A percentile compares a stretch with the other conserved stretches of the same genome.
Evolutionary conservation across 306 rosid species (phyloP).

Genomic region (Cercis canadensis): DNA sequence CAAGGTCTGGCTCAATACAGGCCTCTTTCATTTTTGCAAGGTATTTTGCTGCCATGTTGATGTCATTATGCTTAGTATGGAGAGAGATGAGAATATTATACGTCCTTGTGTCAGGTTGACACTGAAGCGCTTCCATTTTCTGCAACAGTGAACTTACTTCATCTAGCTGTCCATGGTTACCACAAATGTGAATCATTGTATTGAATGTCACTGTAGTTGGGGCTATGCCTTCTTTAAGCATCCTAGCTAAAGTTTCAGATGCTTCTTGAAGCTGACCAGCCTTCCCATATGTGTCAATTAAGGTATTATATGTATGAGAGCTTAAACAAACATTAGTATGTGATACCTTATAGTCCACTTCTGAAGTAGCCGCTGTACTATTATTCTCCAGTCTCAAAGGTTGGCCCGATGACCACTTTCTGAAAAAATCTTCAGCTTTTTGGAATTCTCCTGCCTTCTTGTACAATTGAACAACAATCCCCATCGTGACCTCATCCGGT

Average conservation of each 20-base stretch:
- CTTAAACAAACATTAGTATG: constrained; percentile 50
- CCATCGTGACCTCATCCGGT: constrained; percentile 97
- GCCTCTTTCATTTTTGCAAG: constrained; percentile 67
- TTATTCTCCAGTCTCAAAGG: constrained; percentile 32
- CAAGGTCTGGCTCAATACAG: constrained; percentile 60
- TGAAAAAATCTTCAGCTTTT: constrained; percentile 82
- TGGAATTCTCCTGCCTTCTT: constrained; percentile 82
- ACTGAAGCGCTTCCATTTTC: constrained; percentile 74
- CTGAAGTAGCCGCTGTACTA: constrained; percentile 19
- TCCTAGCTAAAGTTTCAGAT: constrained; percentile 62
- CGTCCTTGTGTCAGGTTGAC: constrained; percentile 71
- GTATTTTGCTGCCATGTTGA: constrained; percentile 60
- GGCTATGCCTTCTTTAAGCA: constrained; percentile 80
- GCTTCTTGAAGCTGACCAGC: constrained; percentile 72
- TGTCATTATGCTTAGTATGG: constrained; percentile 56
- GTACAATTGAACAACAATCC: constrained; percentile 83
- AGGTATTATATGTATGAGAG: constrained; percentile 63
- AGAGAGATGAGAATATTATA: constrained; percentile 77
- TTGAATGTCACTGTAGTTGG: constrained; percentile 81
- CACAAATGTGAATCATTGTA: constrained; percentile 84
- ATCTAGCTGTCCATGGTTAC: constrained; percentile 59
- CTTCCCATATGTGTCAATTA: constrained; percentile 79
- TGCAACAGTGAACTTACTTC: constrained; percentile 61
- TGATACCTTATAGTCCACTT: constrained; percentile 25
- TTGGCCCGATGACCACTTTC: constrained; percentile 68